Conservation (phyloP, 768 basidiomycete species). For the Cantharellus anzutake region DNA sequence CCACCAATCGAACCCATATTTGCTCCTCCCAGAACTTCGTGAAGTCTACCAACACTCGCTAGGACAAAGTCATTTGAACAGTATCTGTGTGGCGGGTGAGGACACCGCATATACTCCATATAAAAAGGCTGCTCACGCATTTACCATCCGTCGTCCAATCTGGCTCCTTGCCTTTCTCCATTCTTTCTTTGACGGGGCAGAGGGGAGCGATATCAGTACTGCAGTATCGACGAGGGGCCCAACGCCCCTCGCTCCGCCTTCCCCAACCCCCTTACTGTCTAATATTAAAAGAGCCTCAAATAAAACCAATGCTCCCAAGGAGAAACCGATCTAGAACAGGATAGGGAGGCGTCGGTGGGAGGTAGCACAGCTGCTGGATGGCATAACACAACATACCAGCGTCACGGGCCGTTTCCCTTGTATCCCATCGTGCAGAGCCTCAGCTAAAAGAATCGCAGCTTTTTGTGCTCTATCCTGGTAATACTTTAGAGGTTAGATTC, state of each 20-base stretch:
- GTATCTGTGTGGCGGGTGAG: conserved; percentile 20
- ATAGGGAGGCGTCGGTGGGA: not conserved
- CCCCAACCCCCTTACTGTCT: too few species aligned
- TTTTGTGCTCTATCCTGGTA: conserved; percentile 24
- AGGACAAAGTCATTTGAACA: conserved; percentile 20
- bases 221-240: conserved; percentile 22
- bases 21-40: conserved; percentile 21
- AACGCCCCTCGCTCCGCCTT: not conserved
- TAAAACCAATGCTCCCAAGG: conserved; percentile 23
- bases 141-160: conserved; percentile 12
- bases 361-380: not conserved
- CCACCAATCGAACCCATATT: conserved; percentile 17
- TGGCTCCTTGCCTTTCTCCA: conserved; percentile 20
- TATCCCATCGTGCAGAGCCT: conserved; percentile 23
- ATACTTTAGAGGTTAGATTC: conserved; percentile 5
- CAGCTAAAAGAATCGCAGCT: conserved; percentile 24
- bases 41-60: conserved; percentile 20
- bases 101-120: not conserved
- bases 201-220: conserved; percentile 22
- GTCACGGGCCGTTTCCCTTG: conserved; percentile 26
- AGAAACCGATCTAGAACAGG: conserved; percentile 20
- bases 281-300: conserved; percentile 19
- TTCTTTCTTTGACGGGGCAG: conserved; percentile 17
- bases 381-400: conserved; percentile 14
- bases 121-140: not conserved